Evolutionary conservation across 1,284 basidiomycete species (phyloP).

Genomic region (Macrocystidia cucumis): DNA sequence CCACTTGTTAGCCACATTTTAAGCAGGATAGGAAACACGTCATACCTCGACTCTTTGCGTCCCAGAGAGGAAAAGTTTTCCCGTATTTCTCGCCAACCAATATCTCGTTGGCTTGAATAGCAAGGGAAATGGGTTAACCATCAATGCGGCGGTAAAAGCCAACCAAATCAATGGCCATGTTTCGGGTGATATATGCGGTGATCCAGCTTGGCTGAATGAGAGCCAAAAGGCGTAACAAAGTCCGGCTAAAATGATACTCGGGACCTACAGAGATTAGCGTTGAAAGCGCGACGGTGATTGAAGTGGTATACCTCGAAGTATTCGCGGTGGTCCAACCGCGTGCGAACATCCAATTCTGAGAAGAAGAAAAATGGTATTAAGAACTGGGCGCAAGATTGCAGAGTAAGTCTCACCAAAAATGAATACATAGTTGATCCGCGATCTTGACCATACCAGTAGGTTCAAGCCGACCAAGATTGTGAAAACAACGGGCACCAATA

Average conservation of each 20-base stretch:
- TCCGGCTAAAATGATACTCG: conserved; percentile 69
- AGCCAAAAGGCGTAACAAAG: conserved; percentile 83
- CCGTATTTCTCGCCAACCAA: conserved; percentile 70
- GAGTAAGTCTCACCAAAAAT: conserved; percentile 65
- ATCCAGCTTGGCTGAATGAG: conserved; percentile 63
- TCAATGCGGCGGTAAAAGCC: conserved; percentile 45
- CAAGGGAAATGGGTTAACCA: conserved; percentile 77
- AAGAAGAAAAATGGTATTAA: neutral
- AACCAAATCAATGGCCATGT: conserved; percentile 89
- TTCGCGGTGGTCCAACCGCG: conserved; percentile 71
- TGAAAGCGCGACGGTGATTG: neutral
- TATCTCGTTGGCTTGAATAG: conserved; percentile 60
- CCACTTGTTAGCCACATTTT: no score
- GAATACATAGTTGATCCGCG: conserved; percentile 85
- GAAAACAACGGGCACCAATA: conserved; percentile 75
- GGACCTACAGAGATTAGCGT: conserved; percentile 43
- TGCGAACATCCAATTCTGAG: conserved; percentile 70
- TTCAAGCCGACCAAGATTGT: conserved; percentile 78
- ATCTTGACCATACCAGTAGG: conserved; percentile 67
- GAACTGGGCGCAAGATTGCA: neutral
- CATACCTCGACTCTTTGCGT: conserved; percentile 61
- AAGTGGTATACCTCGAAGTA: conserved; percentile 64
- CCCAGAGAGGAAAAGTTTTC: conserved; percentile 65
- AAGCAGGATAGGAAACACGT: neutral
- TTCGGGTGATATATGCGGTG: conserved; percentile 38